Conservation (phyloP, 1,284 basidiomycete species). For the Pterula multifida region DNA sequence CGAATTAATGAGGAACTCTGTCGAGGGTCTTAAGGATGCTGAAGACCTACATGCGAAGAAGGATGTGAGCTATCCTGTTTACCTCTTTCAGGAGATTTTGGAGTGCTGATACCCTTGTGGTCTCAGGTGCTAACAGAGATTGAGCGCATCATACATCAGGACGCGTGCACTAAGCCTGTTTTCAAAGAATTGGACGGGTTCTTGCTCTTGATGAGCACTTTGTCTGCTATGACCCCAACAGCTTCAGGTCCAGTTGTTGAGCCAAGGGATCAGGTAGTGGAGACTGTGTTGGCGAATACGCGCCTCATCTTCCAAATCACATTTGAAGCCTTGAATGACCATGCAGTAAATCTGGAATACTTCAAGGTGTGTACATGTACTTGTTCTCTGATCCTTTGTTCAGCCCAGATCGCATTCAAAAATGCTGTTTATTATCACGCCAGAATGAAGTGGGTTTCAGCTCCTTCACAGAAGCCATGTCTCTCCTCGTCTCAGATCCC, state of each 20-base stretch:
- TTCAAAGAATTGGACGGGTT: constrained; percentile 75
- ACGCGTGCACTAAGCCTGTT: constrained; percentile 52
- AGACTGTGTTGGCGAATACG: constrained; percentile 39
- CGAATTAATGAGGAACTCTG: constrained; percentile 55
- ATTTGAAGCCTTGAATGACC: constrained; percentile 48
- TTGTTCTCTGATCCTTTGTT: too few relatives aligned
- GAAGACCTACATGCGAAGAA: constrained; percentile 30
- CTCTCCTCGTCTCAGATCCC: constrained; percentile 30
- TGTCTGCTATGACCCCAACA: constrained; percentile 19
- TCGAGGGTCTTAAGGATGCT: constrained; percentile 51
- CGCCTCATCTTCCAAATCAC: constrained; percentile 48
- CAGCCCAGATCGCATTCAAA: too few relatives aligned
- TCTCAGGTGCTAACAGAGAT: constrained; percentile 48
- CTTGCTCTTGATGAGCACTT: constrained; percentile 53
- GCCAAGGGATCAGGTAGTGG: constrained; percentile 28
- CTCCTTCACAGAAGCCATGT: constrained; percentile 37
- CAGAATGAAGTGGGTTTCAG: constrained; percentile 58
- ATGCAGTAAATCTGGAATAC: constrained; percentile 45
- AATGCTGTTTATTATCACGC: not conserved
- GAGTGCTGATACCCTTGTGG: not conserved
- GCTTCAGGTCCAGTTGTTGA: constrained; percentile 23
- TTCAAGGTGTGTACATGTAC: constrained; percentile 46
- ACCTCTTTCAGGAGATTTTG: not conserved
- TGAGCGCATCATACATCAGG: constrained; percentile 45
- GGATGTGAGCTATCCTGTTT: constrained; percentile 30